phyloP scores from a whole-genome alignment of 1,284 basidiomycete species.

The Moesziomyces sp. region DNA sequence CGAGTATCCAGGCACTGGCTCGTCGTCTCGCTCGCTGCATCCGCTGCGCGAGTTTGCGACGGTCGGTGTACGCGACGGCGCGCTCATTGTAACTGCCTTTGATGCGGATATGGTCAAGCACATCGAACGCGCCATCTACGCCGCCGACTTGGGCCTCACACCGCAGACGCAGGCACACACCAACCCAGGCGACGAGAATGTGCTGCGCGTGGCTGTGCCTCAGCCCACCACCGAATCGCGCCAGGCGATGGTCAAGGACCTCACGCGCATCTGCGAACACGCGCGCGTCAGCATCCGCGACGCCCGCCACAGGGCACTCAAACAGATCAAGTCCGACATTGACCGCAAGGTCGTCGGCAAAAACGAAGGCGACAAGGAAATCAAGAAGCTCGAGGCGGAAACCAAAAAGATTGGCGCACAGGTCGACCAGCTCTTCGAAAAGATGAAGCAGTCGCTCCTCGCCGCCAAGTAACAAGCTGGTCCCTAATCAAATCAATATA shows the following conservation, averaged over 20 bases:
- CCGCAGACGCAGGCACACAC: slow-evolving; percentile 48
- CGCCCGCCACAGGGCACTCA: slow-evolving; percentile 61
- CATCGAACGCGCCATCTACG: slow-evolving; percentile 64
- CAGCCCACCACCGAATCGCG: slow-evolving; percentile 63
- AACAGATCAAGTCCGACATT: slow-evolving; percentile 63
- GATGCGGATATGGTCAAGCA: slow-evolving; percentile 61
- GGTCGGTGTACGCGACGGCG: slow-evolving; percentile 61
- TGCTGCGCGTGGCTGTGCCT: slow-evolving; percentile 61
- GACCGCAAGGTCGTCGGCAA: slow-evolving; percentile 61
- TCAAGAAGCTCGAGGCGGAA: slow-evolving; percentile 52
- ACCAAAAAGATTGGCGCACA: slow-evolving; percentile 53
- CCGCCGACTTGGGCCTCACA: slow-evolving; percentile 53
- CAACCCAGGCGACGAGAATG: slow-evolving; percentile 53
- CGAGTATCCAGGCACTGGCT: slow-evolving; percentile 15
- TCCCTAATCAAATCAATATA: too few species aligned
- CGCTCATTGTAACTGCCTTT: slow-evolving; percentile 61
- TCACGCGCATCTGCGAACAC: slow-evolving; percentile 63
- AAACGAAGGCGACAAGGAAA: slow-evolving; percentile 56
- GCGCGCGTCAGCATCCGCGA: slow-evolving; percentile 59
- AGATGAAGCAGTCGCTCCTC: slow-evolving; percentile 51
- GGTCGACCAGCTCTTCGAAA: slow-evolving; percentile 57
- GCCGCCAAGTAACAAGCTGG: neutral
- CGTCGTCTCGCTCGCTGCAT: slow-evolving; percentile 30
- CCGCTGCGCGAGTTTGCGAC: slow-evolving; percentile 63
- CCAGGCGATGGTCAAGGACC: slow-evolving; percentile 55